Evolutionary conservation across 1,139 yeast species (phyloP).

Genomic region (Lodderomyces jiufengensis): DNA sequence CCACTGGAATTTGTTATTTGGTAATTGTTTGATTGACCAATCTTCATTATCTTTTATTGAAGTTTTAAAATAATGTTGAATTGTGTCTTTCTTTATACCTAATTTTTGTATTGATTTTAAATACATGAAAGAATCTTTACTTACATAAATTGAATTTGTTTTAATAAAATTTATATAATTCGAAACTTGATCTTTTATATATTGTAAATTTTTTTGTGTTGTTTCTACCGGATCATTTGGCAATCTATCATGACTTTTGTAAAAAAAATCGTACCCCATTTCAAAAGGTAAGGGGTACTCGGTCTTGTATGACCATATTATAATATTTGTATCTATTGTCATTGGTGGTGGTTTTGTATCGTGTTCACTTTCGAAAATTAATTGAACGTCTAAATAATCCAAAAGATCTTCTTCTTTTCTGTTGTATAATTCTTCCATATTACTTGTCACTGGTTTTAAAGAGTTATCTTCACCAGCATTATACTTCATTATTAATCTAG

Average conservation of each 20-base stretch:
- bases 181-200: slow-evolving; percentile 32
- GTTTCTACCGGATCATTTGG: slow-evolving; percentile 27
- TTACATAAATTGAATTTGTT: slow-evolving; percentile 29
- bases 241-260: slow-evolving; percentile 12
- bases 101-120: slow-evolving; percentile 38
- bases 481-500: slow-evolving; percentile 37
- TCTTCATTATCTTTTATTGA: slow-evolving; percentile 17
- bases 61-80: slow-evolving; percentile 34
- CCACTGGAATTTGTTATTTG: slow-evolving; percentile 24
- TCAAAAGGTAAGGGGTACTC: slow-evolving; percentile 43
- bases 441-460: slow-evolving; percentile 18
- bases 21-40: slow-evolving; percentile 28
- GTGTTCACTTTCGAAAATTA: slow-evolving; percentile 18
- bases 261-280: slow-evolving; percentile 42
- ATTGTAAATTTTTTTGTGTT: slow-evolving; percentile 36
- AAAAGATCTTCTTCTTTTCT: slow-evolving; percentile 23
- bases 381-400: slow-evolving; percentile 23
- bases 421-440: slow-evolving; percentile 32
- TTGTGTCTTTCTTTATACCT: slow-evolving; percentile 41
- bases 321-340: slow-evolving; percentile 34
- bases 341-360: slow-evolving; percentile 31
- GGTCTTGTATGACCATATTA: slow-evolving; percentile 41
- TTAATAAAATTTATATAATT: slow-evolving; percentile 35
- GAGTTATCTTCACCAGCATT: slow-evolving; percentile 21
- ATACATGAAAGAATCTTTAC: slow-evolving; percentile 35